Evolutionary conservation across 495 filamentous ascomycete species (phyloP), one percentile per base, ranked within the genome.

Genomic region (Hyaloscypha variabilis): DNA sequence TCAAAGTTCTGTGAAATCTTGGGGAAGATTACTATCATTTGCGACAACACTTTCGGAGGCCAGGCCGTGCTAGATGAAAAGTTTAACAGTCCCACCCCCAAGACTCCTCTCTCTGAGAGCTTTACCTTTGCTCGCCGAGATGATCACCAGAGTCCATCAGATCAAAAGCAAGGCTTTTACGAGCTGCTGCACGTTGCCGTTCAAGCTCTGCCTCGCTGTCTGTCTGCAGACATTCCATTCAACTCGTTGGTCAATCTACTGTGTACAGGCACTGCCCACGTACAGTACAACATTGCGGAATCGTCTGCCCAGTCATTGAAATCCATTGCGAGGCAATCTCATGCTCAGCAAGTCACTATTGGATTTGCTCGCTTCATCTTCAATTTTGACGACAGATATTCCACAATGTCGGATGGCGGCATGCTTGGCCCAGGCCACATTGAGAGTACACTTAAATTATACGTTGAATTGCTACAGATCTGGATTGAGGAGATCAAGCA

Each of bases 301-400:
- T 97, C 95, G 3, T 99, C 95, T 2, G 90, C 92, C 5, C 90
- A 94, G 70, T 97, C 95, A 11, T 77, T 99, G 4, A 97, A 97
- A 76, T 92, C 94, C 1, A 98, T 99, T 71, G 95, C 96, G 8
- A 85, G 91, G 21, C 94, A 99, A 74, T 91, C 88, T 8, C 91
- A 97, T 77, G 94, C 95, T 1, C 94, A 98, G 70, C 92, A 93
- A 75, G 94, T 99, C 25, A 97, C 94, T 2, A 96, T 97, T 72
- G 93, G 96, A 4, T 99, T 98, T 78, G 91, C 94, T 19, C 81
- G 93, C 46, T 99, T 98, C 69, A 98, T 99, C 34, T 97, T 99
- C 79, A 96, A 92, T 60, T 98, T 97, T 72, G 96, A 99, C 76
- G 92, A 94, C 67, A 89, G 92, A 29, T 97, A 97, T 76, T 92